A percentile compares a stretch with the other conserved stretches of the same genome.
phyloP scores from a whole-genome alignment of 2,329 filamentous ascomycete genomes.

The Massarina eburnea region DNA sequence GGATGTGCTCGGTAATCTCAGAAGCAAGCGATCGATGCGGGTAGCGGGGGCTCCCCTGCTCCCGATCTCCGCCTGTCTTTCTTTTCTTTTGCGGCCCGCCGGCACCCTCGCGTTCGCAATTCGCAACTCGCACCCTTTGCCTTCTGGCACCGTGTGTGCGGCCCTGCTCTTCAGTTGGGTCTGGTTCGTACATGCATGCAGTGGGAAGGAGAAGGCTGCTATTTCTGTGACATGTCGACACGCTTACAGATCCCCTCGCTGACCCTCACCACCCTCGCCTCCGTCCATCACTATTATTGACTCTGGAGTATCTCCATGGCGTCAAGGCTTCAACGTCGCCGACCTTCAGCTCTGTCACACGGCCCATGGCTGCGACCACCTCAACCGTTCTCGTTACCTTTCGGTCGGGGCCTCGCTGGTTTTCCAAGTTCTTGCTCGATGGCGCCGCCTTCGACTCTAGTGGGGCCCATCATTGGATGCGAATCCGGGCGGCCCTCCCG shows the following conservation, averaged over 20 bases:
- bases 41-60: constrained; percentile 29
- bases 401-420: constrained; percentile 16
- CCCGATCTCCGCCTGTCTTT: constrained; percentile 1
- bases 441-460: constrained; percentile 15
- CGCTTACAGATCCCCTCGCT: constrained; percentile 13
- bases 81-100: constrained; percentile 11
- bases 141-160: too few relatives aligned
- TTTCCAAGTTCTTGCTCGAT: constrained; percentile 8
- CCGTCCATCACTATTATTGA: constrained; percentile 19
- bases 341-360: constrained; percentile 28
- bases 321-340: constrained; percentile 24
- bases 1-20: constrained; percentile 40
- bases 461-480: constrained; percentile 1
- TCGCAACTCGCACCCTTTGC: not conserved
- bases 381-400: constrained; percentile 32
- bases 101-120: constrained; percentile 7
- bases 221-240: constrained; percentile 1
- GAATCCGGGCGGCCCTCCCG: constrained; percentile 20
- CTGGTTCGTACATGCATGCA: constrained; percentile 3
- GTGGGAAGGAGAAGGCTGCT: constrained; percentile 3
- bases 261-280: too few relatives aligned
- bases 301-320: too few relatives aligned
- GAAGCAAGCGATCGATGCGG: constrained; percentile 28
- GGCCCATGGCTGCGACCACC: constrained; percentile 14
- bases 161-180: too few relatives aligned